Base-by-base conservation (phyloP, 108 stramenopile genomes). In the Epithemia pelagica region DNA sequence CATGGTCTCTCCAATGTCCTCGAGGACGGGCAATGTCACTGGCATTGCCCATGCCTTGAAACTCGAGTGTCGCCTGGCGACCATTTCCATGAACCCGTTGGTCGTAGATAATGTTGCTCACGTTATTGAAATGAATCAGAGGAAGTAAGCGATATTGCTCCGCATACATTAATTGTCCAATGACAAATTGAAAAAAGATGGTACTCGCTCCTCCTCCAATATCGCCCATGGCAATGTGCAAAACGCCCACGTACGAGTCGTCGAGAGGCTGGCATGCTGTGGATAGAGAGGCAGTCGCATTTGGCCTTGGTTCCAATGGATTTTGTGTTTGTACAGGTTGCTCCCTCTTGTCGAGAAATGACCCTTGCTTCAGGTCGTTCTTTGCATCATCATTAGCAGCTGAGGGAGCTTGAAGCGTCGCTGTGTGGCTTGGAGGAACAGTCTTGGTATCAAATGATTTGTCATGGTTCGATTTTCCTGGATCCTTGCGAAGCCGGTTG, bases 151-250 rank as follows among this genome's bases (percentile, higher is more conserved):
- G 79, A 69, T 83, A 61, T 46, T 67, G 66, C 31, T 83, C 78
- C 22, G 82, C 82, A 66, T 74, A 83, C 7, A 80, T 64, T 21
- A 80, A 30, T 54, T 77, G 78, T 30, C 76, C 78, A 62, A 83
- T 66, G 0, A 83, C 78, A 68, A 77, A 83, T 56, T 83, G 82
- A 70, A 83, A 83, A 59, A 83, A 83, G 22, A 83, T 67, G 18
- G 82, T 83, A 1, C 78, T 78, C 32, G 75, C 78, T 0, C 78
- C 82, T 8, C 78, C 78, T 0, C 82, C 78, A 20, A 73, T 72
- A 33, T 80, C 82, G 7, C 82, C 82, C 58, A 72, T 78, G 58
- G 69, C 68, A 63, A 82, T 73, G 57, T 78, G 82, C 32, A 76
- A 77, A 22, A 83, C 69, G 30, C 82, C 82, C 8, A 69, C 26